Percentiles rank a stretch among this genome's conserved stretches.
These are phyloP conservation scores for Globisporangium barbulae DNA, from an alignment of 352 stramenopile genomes.

Conservation along the genomic window DNA sequence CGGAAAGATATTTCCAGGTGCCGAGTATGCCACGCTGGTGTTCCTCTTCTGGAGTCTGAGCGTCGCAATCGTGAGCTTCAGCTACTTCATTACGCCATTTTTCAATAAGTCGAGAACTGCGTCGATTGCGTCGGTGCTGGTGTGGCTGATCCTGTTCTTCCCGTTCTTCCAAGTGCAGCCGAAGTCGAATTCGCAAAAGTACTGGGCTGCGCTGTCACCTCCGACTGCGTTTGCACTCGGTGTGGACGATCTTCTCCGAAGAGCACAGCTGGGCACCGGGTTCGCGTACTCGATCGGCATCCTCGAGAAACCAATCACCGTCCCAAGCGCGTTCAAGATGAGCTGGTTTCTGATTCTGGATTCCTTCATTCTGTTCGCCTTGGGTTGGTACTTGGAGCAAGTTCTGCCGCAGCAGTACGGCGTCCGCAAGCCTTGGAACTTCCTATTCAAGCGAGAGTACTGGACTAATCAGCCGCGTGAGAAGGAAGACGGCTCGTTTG, in stretches of 20 bases:
- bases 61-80: constrained; percentile 58
- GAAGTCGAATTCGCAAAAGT: constrained; percentile 38
- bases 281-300: constrained; percentile 58
- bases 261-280: constrained; percentile 55
- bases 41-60: constrained; percentile 65
- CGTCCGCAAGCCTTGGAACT: constrained; percentile 87
- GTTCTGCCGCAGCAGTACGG: constrained; percentile 91
- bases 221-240: constrained; percentile 67
- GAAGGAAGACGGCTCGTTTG: constrained; percentile 8
- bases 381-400: constrained; percentile 92
- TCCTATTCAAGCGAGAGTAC: constrained; percentile 61
- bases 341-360: constrained; percentile 74
- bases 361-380: constrained; percentile 64
- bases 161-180: constrained; percentile 66
- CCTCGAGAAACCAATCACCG: constrained; percentile 32
- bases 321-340: constrained; percentile 48
- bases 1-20: constrained; percentile 59
- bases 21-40: constrained; percentile 55
- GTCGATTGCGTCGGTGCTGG: constrained; percentile 53
- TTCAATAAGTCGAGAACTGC: constrained; percentile 70
- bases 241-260: constrained; percentile 53
- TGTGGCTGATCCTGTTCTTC: constrained; percentile 77
- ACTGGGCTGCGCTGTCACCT: constrained; percentile 47
- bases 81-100: constrained; percentile 61
- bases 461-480: constrained; percentile 19